A percentile compares a stretch with the other conserved stretches of the same genome.
Conservation (phyloP, 371 early-diverging fungal genomes). For the Cokeromyces recurvatus region DNA sequence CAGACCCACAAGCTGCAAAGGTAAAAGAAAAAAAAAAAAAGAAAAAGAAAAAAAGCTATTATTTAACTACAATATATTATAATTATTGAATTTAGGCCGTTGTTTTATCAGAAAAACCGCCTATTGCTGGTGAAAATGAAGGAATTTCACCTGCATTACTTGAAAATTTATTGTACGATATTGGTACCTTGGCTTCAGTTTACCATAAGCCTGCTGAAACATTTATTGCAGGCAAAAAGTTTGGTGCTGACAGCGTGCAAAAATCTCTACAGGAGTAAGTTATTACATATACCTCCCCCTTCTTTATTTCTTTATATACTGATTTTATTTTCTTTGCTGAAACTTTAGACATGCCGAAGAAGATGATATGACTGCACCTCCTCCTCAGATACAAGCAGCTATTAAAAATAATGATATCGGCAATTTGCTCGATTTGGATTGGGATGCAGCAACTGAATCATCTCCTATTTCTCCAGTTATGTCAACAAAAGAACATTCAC, state of each 20-base stretch:
- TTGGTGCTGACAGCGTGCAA: conserved; percentile 54
- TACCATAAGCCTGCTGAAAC: conserved; percentile 89
- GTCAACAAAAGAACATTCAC: too few relatives aligned
- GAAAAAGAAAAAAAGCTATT: too few relatives aligned
- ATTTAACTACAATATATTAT: not conserved
- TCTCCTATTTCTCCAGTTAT: conserved; percentile 23
- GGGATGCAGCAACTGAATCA: conserved; percentile 35
- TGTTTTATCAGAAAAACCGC: conserved; percentile 87
- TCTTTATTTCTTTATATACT: too few relatives aligned
- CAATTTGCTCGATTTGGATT: conserved; percentile 50
- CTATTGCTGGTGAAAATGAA: conserved; percentile 80
- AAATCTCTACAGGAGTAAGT: conserved; percentile 48
- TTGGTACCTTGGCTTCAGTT: conserved; percentile 87
- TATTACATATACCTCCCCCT: too few relatives aligned
- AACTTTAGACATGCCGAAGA: conserved; percentile 30
- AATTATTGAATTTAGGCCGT: conserved; percentile 39
- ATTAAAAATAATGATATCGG: conserved; percentile 55
- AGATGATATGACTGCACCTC: conserved; percentile 51
- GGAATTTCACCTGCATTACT: conserved; percentile 77
- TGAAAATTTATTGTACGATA: conserved; percentile 84
- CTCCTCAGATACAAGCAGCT: conserved; percentile 46
- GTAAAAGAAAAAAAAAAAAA: conserved; percentile 4
- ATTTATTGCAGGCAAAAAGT: conserved; percentile 66
- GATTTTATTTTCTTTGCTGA: too few relatives aligned
- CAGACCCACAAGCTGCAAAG: conserved; percentile 86